These are phyloP conservation scores for Aphanomyces stellatus DNA, from an alignment of 352 stramenopile species.

Conservation along the genomic window DNA sequence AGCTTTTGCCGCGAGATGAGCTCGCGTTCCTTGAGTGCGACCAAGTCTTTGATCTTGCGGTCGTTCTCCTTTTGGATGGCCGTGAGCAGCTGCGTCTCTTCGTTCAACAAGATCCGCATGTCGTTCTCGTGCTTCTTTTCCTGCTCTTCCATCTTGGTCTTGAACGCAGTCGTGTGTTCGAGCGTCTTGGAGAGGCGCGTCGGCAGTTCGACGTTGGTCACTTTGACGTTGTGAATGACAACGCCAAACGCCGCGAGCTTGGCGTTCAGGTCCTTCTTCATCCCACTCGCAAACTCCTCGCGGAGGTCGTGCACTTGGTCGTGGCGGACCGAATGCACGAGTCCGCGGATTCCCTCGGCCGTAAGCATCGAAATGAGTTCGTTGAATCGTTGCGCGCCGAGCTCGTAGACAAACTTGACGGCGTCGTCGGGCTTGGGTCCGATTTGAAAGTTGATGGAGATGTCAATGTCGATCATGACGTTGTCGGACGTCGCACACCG, in stretches of 20 bases:
- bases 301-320: slow-evolving; percentile 74
- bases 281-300: slow-evolving; percentile 71
- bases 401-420: slow-evolving; percentile 74
- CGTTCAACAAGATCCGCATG: slow-evolving; percentile 69
- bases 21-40: slow-evolving; percentile 52
- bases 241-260: slow-evolving; percentile 66
- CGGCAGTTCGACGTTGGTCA: slow-evolving; percentile 75
- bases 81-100: slow-evolving; percentile 77
- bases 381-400: slow-evolving; percentile 78
- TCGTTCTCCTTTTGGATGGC: slow-evolving; percentile 74
- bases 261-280: slow-evolving; percentile 75
- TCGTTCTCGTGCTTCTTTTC: slow-evolving; percentile 87
- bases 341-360: slow-evolving; percentile 64
- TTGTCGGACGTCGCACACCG: slow-evolving; percentile 77
- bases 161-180: slow-evolving; percentile 77
- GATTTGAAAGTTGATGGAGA: slow-evolving; percentile 84
- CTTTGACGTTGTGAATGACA: slow-evolving; percentile 84
- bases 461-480: slow-evolving; percentile 85
- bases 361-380: slow-evolving; percentile 73
- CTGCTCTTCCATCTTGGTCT: slow-evolving; percentile 82
- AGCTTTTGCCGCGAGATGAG: slow-evolving; percentile 72
- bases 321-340: slow-evolving; percentile 74
- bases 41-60: slow-evolving; percentile 59
- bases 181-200: slow-evolving; percentile 49
- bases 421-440: slow-evolving; percentile 64